Base-by-base conservation (phyloP, 2,329 filamentous ascomycete genomes). In the Fusarium praegraminearum region DNA sequence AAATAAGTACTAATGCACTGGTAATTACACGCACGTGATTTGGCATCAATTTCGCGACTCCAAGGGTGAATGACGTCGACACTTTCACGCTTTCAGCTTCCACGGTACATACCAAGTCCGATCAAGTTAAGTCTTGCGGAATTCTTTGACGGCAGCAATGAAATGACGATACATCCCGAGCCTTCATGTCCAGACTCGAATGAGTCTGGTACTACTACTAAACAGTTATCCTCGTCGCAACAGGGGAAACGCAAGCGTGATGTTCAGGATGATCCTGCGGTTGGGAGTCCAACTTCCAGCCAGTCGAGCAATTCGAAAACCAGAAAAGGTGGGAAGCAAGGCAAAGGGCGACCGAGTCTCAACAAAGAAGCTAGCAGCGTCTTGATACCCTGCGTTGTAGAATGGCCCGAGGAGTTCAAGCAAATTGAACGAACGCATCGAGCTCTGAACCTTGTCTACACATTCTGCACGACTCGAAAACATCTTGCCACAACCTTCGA, bases 401-500 rank as follows among this genome's bases (percentile, higher is more conserved):
- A 82, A 50, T 98, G 95, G 94, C 94, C 94, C 1, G 85, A 88
- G 2, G 83, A 86, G 46, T 93, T 98, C 78, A 90, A 88, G 59
- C 83, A 84, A 43, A 85, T 98, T 11, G 89, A 91, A 28, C 90
- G 90, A 77, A 92, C 90, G 0, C 92, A 98, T 77, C 88, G 90
- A 65, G 95, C 96, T 2, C 82, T 99, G 63, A 99, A 97, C 73
- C 82, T 98, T 3, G 93, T 98, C 1, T 97, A 93, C 74, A 98
- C 96, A 0, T 98, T 99, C 77, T 97, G 93, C 81, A 96, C 90
- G 77, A 95, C 95, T 2, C 90, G 96, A 46, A 98, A 97, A 77
- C 93, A 98, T 74, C 86, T 98, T 30, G 90, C 93, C 1, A 98
- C 96, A 0, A 98, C 95, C 0, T 93, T 98, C 71, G 92, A 96